phyloP scores from a whole-genome alignment of 1,284 basidiomycete genomes.

The Cutaneotrichosporon mucoides region DNA sequence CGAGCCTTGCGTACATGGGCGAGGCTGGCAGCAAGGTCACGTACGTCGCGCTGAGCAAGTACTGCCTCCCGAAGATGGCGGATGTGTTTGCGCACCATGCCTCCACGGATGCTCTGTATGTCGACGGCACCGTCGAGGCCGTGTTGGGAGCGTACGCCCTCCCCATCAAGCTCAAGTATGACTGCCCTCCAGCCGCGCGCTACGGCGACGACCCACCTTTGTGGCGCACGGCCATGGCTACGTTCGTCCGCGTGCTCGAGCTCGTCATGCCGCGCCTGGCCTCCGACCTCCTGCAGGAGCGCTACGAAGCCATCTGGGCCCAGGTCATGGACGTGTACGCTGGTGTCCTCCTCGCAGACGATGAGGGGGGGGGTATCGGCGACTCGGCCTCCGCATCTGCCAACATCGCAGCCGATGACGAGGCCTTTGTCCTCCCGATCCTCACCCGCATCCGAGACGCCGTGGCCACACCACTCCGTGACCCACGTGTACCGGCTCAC shows the following conservation, averaged over 20 bases:
- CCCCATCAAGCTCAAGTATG: conserved; percentile 90
- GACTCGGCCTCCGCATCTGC: background rate
- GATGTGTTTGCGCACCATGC: conserved; percentile 55
- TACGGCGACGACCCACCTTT: conserved; percentile 77
- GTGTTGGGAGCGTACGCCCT: conserved; percentile 81
- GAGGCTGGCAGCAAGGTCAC: conserved; percentile 69
- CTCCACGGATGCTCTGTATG: conserved; percentile 57
- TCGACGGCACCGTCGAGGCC: conserved; percentile 75
- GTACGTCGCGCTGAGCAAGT: conserved; percentile 82
- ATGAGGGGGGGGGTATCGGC: conserved; percentile 51
- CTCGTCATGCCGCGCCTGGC: conserved; percentile 18
- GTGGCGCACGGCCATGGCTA: conserved; percentile 66
- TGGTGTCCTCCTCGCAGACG: conserved; percentile 78
- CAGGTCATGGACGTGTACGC: conserved; percentile 78
- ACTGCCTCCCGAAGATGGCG: conserved; percentile 74
- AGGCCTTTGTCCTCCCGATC: conserved; percentile 81
- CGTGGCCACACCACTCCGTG: conserved; percentile 70
- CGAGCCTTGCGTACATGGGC: conserved; percentile 75
- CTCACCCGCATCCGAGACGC: conserved; percentile 72
- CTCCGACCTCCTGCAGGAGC: conserved; percentile 56
- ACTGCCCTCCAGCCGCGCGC: conserved; percentile 80
- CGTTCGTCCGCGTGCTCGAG: conserved; percentile 25
- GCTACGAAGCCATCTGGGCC: conserved; percentile 74
- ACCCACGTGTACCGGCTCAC: conserved; percentile 64
- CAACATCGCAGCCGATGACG: conserved; percentile 71